phyloP scores from a whole-genome alignment of 768 basidiomycete genomes.

The Gyrodon lividus region DNA sequence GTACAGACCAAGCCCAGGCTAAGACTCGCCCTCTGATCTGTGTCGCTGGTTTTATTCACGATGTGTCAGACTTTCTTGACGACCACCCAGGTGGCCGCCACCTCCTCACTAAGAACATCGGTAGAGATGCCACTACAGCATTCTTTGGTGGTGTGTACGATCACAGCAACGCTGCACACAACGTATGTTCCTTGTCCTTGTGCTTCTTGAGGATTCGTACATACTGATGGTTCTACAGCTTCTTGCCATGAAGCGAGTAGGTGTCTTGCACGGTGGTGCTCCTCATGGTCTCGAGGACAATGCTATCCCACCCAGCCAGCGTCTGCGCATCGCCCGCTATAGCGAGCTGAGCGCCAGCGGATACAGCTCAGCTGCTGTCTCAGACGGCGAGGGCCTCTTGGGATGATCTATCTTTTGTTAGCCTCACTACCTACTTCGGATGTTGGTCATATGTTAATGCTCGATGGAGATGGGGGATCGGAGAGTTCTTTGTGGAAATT shows the following conservation, averaged over 20 bases:
- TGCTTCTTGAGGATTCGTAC: neutral
- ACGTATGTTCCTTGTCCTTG: constrained; percentile 42
- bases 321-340: constrained; percentile 66
- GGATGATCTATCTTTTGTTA: constrained; percentile 25
- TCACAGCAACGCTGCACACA: constrained; percentile 87
- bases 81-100: constrained; percentile 93
- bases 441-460: neutral
- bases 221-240: constrained; percentile 15
- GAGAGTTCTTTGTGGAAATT: constrained; percentile 2
- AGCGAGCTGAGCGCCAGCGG: constrained; percentile 50
- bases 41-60: constrained; percentile 92
- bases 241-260: constrained; percentile 55
- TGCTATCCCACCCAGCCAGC: constrained; percentile 69
- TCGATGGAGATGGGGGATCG: neutral
- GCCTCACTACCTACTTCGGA: too few species aligned
- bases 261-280: constrained; percentile 49
- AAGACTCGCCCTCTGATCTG: constrained; percentile 79
- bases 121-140: constrained; percentile 88
- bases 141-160: constrained; percentile 94
- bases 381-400: constrained; percentile 55
- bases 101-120: constrained; percentile 78
- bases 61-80: constrained; percentile 78
- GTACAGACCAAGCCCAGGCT: constrained; percentile 73
- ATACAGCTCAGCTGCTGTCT: constrained; percentile 54
- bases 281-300: constrained; percentile 61